These are phyloP conservation scores for Santalum album DNA, from an alignment of 164 flowering plant species.

Conservation along the genomic window DNA sequence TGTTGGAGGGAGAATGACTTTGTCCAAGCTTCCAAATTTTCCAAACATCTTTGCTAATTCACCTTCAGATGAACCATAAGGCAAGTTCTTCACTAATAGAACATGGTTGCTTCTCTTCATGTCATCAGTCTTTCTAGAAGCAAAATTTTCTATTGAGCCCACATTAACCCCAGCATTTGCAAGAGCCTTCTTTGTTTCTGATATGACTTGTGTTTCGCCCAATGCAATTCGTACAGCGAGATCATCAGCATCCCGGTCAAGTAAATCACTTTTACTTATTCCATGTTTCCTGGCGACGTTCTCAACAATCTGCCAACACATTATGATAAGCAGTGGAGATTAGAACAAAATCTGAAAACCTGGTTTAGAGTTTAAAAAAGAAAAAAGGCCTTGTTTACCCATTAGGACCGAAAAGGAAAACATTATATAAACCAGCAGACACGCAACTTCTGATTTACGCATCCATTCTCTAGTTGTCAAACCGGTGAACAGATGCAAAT, in stretches of 20 bases:
- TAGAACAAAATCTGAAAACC: background rate
- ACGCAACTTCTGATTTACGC: too few species aligned
- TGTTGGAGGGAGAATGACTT: conserved; percentile 78
- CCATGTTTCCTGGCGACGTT: conserved; percentile 82
- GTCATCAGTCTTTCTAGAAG: conserved; percentile 47
- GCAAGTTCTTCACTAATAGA: conserved; percentile 85
- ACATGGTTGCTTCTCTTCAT: conserved; percentile 80
- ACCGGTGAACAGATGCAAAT: too few species aligned
- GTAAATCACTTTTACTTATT: conserved; percentile 75
- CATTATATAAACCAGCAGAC: too few species aligned
- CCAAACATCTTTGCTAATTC: conserved; percentile 81
- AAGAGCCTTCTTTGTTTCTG: conserved; percentile 83
- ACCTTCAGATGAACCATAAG: conserved; percentile 71
- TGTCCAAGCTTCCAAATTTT: conserved; percentile 79
- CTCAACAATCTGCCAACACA: conserved; percentile 61
- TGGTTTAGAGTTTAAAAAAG: background rate
- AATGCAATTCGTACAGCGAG: conserved; percentile 87
- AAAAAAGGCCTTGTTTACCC: too few species aligned
- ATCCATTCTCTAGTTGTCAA: too few species aligned
- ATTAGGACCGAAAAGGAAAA: too few species aligned
- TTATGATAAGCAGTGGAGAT: background rate
- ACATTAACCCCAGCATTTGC: conserved; percentile 74
- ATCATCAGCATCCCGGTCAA: conserved; percentile 77
- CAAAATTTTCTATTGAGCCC: conserved; percentile 58
- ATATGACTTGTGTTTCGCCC: conserved; percentile 85